phyloP scores from a whole-genome alignment of 1,284 basidiomycete species.

The Cronartium quercuum region DNA sequence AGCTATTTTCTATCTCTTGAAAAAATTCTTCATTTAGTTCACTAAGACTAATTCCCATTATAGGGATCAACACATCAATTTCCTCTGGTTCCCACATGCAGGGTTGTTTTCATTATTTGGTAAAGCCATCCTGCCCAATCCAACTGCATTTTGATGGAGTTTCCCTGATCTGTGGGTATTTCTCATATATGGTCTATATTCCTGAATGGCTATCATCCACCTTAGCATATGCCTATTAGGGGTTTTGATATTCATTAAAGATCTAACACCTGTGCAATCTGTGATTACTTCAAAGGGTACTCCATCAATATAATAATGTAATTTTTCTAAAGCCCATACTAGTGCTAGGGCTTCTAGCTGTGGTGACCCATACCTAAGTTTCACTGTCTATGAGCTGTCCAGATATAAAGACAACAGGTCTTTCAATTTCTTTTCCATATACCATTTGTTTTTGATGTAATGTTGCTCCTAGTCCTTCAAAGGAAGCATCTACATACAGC shows the following conservation, averaged over 20 bases:
- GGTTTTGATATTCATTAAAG: constrained; percentile 6
- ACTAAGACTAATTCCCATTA: not conserved
- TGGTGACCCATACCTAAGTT: not conserved
- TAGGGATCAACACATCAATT: not conserved
- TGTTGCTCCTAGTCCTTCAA: not conserved
- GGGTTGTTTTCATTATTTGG: not conserved
- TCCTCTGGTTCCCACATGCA: not conserved
- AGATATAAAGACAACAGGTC: not conserved
- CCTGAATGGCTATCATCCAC: not conserved
- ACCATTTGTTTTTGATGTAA: not conserved
- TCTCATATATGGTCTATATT: constrained; percentile 5
- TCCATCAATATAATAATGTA: not conserved
- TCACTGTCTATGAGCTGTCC: not conserved
- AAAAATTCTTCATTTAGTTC: not conserved
- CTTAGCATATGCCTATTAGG: constrained; percentile 10
- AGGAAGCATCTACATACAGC: not conserved
- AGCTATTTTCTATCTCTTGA: not conserved
- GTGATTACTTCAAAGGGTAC: constrained; percentile 9
- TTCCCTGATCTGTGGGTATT: not conserved
- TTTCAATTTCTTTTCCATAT: not conserved
- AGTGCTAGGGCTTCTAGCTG: not conserved
- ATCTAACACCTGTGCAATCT: not conserved
- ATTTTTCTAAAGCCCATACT: not conserved
- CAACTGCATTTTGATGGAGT: not conserved
- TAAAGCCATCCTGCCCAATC: not conserved